Base-by-base conservation (phyloP, 805 yeast species). In the Candida piceae region DNA sequence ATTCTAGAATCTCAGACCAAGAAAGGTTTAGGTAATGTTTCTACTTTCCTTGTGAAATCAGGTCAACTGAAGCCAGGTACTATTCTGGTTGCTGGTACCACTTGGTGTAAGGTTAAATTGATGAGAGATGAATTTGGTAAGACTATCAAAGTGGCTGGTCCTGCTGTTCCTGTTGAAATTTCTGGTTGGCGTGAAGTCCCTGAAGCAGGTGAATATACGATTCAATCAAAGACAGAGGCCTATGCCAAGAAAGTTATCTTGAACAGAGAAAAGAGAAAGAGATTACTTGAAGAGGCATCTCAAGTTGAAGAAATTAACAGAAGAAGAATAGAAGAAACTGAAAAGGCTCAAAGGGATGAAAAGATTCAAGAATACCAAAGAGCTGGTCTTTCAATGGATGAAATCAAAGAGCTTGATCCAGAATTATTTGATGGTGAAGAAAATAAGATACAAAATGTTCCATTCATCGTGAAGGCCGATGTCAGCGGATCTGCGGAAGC, bases 401-500 rank as follows among this genome's bases (percentile, higher is more conserved):
- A 73, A 18, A 63, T 70, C 38, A 60, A 55, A 22, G 66, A 58
- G 22, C 35, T 37, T 49, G 63, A 47, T 36, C 57, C 63, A 3
- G 62, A 58, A 22, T 19, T 60, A 12, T 57, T 58, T 37, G 66
- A 52, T 7, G 46, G 45, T 10, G 62, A 54, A 7, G 64, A 55
- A 3, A 49, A 48, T 4, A 49, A 49, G 4, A 41, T 45, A 2
- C 57, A 63, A 11, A 63, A 62, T 10, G 62, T 76, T 4, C 76
- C 77, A 21, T 87, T 80, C 46, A 79, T 93, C 19, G 67, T 93
- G 24, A 87, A 85, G 55, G 84, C 96, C 0, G 98, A 93, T 62
- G 97, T 90, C 1, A 80, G 81, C 48, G 98, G 98, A 0, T 89
- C 97, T 1, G 84, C 85, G 0, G 98, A 93, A 56, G 98, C 98